A percentile compares a stretch with the other conserved stretches of the same genome.
phyloP scores from a whole-genome alignment of 1,139 yeast genomes.

The Kurtzmaniella natalensis region DNA sequence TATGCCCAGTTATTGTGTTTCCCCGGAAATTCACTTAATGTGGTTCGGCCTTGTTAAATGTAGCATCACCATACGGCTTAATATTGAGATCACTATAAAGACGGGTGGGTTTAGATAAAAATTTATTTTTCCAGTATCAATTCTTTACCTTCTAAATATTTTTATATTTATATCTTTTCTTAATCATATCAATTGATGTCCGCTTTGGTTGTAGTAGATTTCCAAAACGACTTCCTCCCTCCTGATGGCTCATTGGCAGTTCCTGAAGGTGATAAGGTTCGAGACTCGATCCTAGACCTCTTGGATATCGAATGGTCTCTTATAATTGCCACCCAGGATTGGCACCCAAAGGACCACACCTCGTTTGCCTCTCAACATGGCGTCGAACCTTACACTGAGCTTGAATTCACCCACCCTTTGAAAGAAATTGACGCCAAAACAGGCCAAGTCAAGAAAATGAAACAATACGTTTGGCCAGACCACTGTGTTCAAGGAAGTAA shows the following conservation, averaged over 20 bases:
- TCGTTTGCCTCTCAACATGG: conserved; percentile 76
- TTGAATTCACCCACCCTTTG: conserved; percentile 51
- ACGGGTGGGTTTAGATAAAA: too few species aligned
- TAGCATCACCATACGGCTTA: too few species aligned
- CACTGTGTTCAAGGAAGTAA: conserved; percentile 73
- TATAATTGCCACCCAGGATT: conserved; percentile 75
- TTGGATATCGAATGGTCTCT: conserved; percentile 50
- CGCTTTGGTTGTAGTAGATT: conserved; percentile 72
- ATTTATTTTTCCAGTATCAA: too few species aligned
- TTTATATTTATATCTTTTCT: too few species aligned
- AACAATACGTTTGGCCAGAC: conserved; percentile 77
- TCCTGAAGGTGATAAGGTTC: conserved; percentile 54
- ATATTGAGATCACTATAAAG: too few species aligned
- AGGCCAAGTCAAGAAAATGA: conserved; percentile 21
- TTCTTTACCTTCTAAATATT: too few species aligned
- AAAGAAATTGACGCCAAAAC: conserved; percentile 23
- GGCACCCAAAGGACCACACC: conserved; percentile 79
- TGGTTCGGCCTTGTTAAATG: too few species aligned
- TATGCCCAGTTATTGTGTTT: too few species aligned
- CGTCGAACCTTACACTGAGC: conserved; percentile 48
- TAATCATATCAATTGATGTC: too few species aligned
- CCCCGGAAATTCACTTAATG: too few species aligned
- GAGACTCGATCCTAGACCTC: conserved; percentile 46
- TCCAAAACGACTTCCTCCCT: conserved; percentile 83
- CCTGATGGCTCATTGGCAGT: conserved; percentile 78